A percentile compares a stretch with the other conserved stretches of the same genome.
Evolutionary conservation across 257 asterid species (phyloP).

Genomic region (Solanum arcanum): DNA sequence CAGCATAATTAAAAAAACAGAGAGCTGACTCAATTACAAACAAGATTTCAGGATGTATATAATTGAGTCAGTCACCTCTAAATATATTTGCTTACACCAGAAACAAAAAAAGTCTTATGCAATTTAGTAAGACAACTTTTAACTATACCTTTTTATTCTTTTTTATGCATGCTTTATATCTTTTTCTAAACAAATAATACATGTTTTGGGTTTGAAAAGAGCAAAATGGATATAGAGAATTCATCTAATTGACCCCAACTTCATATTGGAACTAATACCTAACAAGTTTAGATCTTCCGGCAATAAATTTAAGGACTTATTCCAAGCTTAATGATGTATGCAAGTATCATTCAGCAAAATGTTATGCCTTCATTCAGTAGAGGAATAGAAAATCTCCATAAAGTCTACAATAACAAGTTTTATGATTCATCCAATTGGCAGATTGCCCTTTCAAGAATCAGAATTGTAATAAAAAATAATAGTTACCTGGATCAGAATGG

Average conservation of each 20-base stretch:
- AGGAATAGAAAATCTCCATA: background rate
- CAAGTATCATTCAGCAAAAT: background rate
- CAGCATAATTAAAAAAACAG: background rate
- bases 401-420: background rate
- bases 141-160: background rate
- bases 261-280: background rate
- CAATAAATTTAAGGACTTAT: background rate
- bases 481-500: constrained; percentile 85
- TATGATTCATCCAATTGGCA: background rate
- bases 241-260: background rate
- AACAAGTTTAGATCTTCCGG: background rate
- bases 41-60: background rate
- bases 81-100: background rate
- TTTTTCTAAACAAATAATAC: background rate
- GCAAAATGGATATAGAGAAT: background rate
- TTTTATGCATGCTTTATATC: background rate
- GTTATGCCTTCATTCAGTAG: background rate
- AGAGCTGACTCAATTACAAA: background rate
- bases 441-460: background rate
- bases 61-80: background rate
- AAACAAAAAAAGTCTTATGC: background rate
- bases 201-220: background rate
- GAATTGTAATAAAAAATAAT: constrained; percentile 2
- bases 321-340: background rate
- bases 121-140: background rate